These are phyloP conservation scores for Chrysoporthe austroafricana DNA, from an alignment of 2,329 filamentous ascomycete species.

Conservation along the genomic window DNA sequence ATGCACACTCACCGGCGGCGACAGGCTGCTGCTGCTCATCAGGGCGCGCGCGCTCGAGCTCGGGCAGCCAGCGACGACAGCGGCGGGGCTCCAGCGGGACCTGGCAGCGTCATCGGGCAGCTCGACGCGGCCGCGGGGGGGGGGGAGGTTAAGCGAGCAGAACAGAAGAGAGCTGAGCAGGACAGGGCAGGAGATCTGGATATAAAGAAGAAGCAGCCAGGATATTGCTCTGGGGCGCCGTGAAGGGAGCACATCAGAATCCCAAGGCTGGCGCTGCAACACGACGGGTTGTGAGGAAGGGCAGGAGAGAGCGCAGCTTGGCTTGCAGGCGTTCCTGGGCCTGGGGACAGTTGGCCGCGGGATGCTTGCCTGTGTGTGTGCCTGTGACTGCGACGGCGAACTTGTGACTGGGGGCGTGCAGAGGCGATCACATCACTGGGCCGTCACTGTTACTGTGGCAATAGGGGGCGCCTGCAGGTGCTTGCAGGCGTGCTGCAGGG, in stretches of 20 bases:
- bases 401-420: not conserved
- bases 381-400: not conserved
- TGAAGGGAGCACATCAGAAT: no score
- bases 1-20: slow-evolving; percentile 15
- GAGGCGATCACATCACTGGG: not conserved
- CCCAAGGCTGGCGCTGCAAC: no score
- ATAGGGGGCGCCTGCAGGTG: not conserved
- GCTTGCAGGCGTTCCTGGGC: not conserved
- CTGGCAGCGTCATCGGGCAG: slow-evolving; percentile 23
- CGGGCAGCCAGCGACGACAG: slow-evolving; percentile 8
- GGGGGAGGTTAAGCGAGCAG: not conserved
- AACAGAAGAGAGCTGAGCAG: not conserved
- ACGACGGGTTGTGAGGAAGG: not conserved
- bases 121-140: not conserved
- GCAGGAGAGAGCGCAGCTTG: not conserved
- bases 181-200: not conserved
- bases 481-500: not conserved
- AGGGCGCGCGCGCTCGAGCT: slow-evolving; percentile 2
- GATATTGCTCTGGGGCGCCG: no score
- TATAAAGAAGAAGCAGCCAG: not conserved
- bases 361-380: not conserved
- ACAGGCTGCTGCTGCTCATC: not conserved
- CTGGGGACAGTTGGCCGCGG: not conserved
- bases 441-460: not conserved
- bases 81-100: slow-evolving; percentile 15